These are phyloP conservation scores for Nicotiana undulata DNA, from an alignment of 257 asterid genomes.

Conservation along the genomic window DNA sequence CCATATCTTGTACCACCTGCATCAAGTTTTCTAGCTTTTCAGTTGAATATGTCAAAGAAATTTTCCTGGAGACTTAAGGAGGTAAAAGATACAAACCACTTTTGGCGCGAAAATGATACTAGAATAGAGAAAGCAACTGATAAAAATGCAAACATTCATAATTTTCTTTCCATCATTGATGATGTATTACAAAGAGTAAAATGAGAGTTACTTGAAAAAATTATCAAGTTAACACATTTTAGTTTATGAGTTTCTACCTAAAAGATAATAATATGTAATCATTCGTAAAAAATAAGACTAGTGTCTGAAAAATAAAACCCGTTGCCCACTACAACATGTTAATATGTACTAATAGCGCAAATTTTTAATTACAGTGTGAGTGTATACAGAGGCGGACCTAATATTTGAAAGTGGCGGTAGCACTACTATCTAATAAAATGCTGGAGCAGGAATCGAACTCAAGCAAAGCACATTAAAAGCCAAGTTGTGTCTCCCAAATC, in stretches of 20 bases:
- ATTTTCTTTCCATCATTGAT: background rate
- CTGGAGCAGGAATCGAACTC: no score
- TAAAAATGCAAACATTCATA: background rate
- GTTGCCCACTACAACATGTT: background rate
- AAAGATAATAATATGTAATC: background rate
- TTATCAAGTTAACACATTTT: background rate
- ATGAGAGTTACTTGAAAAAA: background rate
- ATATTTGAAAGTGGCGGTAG: no score
- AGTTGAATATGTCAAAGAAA: background rate
- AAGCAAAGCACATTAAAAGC: no score
- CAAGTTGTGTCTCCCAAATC: no score
- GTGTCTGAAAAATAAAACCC: background rate
- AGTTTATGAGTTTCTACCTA: background rate
- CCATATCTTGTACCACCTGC: conserved; percentile 42
- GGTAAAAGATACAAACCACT: background rate
- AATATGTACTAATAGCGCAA: background rate
- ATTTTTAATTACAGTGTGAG: no score
- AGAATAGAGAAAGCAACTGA: background rate
- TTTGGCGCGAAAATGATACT: background rate
- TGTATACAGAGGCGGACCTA: no score
- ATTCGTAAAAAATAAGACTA: background rate
- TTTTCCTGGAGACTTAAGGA: background rate
- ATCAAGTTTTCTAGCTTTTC: background rate
- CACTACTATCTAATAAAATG: no score
- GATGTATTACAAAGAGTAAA: background rate